Base-by-base conservation (phyloP, 1,284 basidiomycete genomes). In the Ganoderma meredithae region DNA sequence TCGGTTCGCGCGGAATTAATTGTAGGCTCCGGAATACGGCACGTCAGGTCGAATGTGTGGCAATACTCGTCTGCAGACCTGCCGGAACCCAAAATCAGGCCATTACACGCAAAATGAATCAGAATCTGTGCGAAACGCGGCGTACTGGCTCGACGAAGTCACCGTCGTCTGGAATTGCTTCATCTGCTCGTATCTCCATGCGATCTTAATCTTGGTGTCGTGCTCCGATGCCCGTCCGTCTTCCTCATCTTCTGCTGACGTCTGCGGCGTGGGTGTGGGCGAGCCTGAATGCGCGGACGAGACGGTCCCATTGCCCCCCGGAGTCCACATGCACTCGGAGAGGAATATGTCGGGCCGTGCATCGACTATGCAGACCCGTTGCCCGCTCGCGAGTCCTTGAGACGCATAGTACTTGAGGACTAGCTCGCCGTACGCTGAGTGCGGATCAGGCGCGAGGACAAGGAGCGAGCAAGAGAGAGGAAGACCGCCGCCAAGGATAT, bases 111-210 rank as follows among this genome's bases (percentile, higher is more conserved):
- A 67, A 65, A 66, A 68, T 66, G 15, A 43, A 66, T 43, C 61
- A 13, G 33, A 36, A 22, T 22, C 8, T 31, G 55, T 49, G 47
- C 27, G 19, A 63, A 73, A 79, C 77, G 85, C 85, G 77, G 86
- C 88, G 78, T 85, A 88, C 85, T 79, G 77, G 67, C 74, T 76
- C 15, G 81, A 79, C 64, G 81, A 78, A 25, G 81, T 74, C 74
- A 97, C 90, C 1, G 94, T 96, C 1, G 96, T 98, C 81, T 94
- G 90, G 79, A 97, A 97, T 80, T 87, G 91, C 81, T 92, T 94
- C 93, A 98, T 93, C 69, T 90, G 86, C 75, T 95, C 94, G 79
- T 99, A 99, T 76, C 97, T 86, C 95, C 97, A 99, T 47, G 97
- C 97, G 75, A 98, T 98, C 81, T 93, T 95, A 71, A 95, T 89